These are phyloP conservation scores for Cubamyces sp. DNA, from an alignment of 768 basidiomycete species.

Conservation along the genomic window DNA sequence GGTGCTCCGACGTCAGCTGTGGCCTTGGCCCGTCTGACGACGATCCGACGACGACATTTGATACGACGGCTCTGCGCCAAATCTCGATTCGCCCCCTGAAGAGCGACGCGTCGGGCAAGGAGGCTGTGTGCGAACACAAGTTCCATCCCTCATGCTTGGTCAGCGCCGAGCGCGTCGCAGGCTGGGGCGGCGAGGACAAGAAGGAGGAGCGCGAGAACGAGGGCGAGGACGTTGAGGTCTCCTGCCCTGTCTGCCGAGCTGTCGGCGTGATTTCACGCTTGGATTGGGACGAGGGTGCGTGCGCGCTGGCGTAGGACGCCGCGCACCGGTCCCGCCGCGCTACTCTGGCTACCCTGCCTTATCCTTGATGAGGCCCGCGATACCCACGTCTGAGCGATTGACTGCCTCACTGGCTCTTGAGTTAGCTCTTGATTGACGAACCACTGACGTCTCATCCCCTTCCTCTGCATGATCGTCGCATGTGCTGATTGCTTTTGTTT, in stretches of 20 bases:
- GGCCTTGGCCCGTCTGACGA: constrained; percentile 55
- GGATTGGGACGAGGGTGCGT: constrained; percentile 63
- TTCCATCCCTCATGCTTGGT: constrained; percentile 81
- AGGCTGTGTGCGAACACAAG: constrained; percentile 58
- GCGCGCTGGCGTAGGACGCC: constrained; percentile 29
- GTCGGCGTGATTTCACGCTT: constrained; percentile 59
- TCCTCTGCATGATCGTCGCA: constrained; percentile 11
- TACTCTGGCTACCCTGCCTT: background rate
- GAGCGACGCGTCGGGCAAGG: constrained; percentile 25
- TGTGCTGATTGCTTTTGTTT: background rate
- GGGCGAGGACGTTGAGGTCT: constrained; percentile 56
- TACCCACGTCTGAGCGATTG: constrained; percentile 20
- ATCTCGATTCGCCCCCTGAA: constrained; percentile 41
- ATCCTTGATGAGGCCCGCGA: constrained; percentile 13
- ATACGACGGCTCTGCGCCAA: constrained; percentile 28
- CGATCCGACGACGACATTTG: constrained; percentile 30
- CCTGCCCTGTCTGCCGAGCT: constrained; percentile 72
- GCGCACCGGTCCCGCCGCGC: constrained; percentile 5
- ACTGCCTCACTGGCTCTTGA: constrained; percentile 4
- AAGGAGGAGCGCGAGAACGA: constrained; percentile 42
- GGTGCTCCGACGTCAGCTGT: constrained; percentile 75
- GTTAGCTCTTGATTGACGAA: constrained; percentile 10
- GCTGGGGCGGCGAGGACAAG: constrained; percentile 53
- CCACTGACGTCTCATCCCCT: background rate
- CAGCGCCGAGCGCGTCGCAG: constrained; percentile 62